Conservation (phyloP, 768 basidiomycete genomes). For the Chlorophyllum brunneum region DNA sequence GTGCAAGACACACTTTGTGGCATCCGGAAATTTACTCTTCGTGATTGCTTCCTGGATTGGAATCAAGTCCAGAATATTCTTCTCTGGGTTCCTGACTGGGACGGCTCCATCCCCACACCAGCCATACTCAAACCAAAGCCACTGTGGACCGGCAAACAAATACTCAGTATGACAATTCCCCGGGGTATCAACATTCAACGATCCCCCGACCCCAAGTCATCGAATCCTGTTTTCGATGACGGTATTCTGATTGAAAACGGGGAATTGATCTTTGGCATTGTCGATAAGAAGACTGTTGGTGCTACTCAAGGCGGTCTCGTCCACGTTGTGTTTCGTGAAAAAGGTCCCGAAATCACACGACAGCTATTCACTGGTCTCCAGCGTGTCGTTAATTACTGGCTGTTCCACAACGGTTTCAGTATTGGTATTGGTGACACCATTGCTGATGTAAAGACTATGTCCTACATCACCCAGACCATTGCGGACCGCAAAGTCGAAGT, state of each 20-base stretch:
- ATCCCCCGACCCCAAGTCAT: slow-evolving; percentile 71
- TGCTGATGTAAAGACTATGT: slow-evolving; percentile 87
- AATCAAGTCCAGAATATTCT: slow-evolving; percentile 94
- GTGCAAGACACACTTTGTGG: slow-evolving; percentile 99
- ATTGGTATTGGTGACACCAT: slow-evolving; percentile 99
- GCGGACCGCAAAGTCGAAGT: slow-evolving; percentile 78
- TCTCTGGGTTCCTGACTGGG: slow-evolving; percentile 98
- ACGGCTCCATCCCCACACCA: slow-evolving; percentile 87
- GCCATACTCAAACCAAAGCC: slow-evolving; percentile 96
- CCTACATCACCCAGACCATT: slow-evolving; percentile 78
- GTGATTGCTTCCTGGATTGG: slow-evolving; percentile 96
- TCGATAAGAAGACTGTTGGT: slow-evolving; percentile 99
- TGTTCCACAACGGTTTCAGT: slow-evolving; percentile 98
- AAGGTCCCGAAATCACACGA: slow-evolving; percentile 88
- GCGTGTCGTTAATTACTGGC: slow-evolving; percentile 96
- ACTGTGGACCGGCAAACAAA: slow-evolving; percentile 97
- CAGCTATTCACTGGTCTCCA: slow-evolving; percentile 92
- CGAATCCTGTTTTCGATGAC: slow-evolving; percentile 84
- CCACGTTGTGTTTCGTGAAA: slow-evolving; percentile 96
- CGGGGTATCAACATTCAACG: slow-evolving; percentile 93
- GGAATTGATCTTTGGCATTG: slow-evolving; percentile 90
- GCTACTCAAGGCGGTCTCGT: slow-evolving; percentile 92
- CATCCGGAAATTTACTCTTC: slow-evolving; percentile 93
- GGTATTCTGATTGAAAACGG: slow-evolving; percentile 97
- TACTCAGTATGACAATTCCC: slow-evolving; percentile 88